Evolutionary conservation across 257 asterid genomes (phyloP).

Genomic region (Ajuga chamaepitys): DNA sequence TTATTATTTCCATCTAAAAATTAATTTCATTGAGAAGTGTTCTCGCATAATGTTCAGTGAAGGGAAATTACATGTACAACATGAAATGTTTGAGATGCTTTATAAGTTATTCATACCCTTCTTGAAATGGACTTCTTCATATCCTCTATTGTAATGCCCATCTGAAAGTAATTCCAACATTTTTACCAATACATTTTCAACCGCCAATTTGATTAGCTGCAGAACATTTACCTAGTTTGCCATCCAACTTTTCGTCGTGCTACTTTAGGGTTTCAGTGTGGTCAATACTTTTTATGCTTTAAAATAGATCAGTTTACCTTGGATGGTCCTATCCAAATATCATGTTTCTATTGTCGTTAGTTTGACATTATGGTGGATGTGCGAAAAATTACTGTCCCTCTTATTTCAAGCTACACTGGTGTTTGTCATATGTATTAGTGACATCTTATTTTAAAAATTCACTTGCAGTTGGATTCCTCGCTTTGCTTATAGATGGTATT

Average conservation of each 20-base stretch:
- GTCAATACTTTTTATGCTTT: too few species aligned
- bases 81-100: background rate
- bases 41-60: background rate
- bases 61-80: background rate
- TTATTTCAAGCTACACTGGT: background rate
- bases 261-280: too few species aligned
- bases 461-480: background rate
- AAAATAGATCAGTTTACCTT: constrained; percentile 2
- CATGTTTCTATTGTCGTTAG: background rate
- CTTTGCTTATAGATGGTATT: constrained; percentile 13
- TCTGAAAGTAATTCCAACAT: background rate
- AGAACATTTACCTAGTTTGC: too few species aligned
- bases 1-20: background rate
- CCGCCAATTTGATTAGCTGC: background rate
- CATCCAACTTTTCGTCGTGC: too few species aligned
- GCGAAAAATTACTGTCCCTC: background rate
- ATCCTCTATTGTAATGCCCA: background rate
- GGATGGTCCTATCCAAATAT: background rate
- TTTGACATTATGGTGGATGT: background rate
- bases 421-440: background rate
- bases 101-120: background rate
- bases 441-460: background rate
- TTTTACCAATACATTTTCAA: background rate
- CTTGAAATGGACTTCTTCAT: background rate
- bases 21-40: background rate